Evolutionary conservation across 305 asterid species (phyloP).

Genomic region (Fraxinus sp.): DNA sequence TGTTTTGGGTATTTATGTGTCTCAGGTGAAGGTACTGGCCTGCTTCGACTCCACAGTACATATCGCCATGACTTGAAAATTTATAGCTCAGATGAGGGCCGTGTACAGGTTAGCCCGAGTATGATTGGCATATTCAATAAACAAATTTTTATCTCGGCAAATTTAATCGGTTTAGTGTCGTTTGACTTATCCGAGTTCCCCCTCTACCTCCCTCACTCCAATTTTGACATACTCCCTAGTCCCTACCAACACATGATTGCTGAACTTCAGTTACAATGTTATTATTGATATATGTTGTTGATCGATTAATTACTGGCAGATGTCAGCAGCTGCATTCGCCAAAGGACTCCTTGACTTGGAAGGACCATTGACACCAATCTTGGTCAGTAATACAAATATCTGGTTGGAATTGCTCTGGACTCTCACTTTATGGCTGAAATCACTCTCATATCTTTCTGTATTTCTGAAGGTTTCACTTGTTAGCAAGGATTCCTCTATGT

Average conservation of each 20-base stretch:
- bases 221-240: background rate
- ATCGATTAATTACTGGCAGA: slow-evolving; percentile 38
- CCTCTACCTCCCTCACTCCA: slow-evolving; percentile 9
- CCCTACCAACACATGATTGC: background rate
- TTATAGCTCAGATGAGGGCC: slow-evolving; percentile 97
- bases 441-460: slow-evolving; percentile 11
- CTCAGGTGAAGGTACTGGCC: slow-evolving; percentile 96
- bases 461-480: slow-evolving; percentile 85
- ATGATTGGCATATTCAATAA: slow-evolving; percentile 4
- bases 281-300: slow-evolving; percentile 1
- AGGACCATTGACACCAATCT: slow-evolving; percentile 92
- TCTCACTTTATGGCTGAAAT: background rate
- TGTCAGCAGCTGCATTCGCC: slow-evolving; percentile 99
- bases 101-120: slow-evolving; percentile 70
- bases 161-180: background rate
- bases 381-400: slow-evolving; percentile 47
- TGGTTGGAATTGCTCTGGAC: background rate
- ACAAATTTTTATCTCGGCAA: background rate
- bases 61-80: slow-evolving; percentile 93
- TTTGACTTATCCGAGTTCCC: background rate
- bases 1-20: slow-evolving; percentile 11
- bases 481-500: slow-evolving; percentile 97
- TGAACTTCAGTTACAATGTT: background rate
- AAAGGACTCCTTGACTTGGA: slow-evolving; percentile 97
- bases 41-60: slow-evolving; percentile 95